phyloP scores from a whole-genome alignment of 805 yeast genomes.

The Blastobotrys robertii region DNA sequence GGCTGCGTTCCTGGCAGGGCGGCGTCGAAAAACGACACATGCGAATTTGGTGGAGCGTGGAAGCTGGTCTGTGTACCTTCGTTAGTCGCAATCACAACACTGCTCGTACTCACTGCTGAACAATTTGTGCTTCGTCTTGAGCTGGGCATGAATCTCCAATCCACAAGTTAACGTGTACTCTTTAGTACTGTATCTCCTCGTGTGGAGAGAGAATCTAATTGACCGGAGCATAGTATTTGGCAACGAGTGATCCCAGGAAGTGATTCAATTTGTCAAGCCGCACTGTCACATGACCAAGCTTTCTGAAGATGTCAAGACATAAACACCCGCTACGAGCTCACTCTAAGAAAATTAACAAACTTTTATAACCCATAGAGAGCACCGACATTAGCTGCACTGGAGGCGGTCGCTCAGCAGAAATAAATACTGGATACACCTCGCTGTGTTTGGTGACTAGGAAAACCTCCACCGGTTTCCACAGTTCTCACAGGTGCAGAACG shows the following conservation, averaged over 20 bases:
- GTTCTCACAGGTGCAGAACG: conserved; percentile 94
- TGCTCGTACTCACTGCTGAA: conserved; percentile 41
- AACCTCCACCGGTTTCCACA: conserved; percentile 99
- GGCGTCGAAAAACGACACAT: conserved; percentile 69
- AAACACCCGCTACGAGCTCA: no score
- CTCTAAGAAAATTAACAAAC: background rate
- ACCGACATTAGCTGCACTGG: no score
- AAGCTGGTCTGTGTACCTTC: conserved; percentile 30
- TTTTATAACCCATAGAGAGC: background rate
- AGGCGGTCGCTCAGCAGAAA: background rate
- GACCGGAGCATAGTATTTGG: background rate
- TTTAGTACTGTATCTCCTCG: background rate
- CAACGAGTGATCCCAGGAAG: background rate
- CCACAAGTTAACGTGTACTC: conserved; percentile 60
- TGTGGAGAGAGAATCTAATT: no score
- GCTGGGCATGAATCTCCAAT: conserved; percentile 86
- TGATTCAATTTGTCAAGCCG: background rate
- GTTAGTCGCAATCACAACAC: background rate
- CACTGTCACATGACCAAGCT: background rate
- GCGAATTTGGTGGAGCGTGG: conserved; percentile 51
- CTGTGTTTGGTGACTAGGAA: conserved; percentile 34
- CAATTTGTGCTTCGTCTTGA: conserved; percentile 62
- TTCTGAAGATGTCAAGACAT: no score
- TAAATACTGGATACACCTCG: background rate
- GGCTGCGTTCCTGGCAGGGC: conserved; percentile 95